Percentiles rank a stretch among this genome's conserved stretches.
These are phyloP conservation scores for Gastroboletus turbinatus DNA, from an alignment of 1,284 basidiomycete genomes.

Conservation along the genomic window DNA sequence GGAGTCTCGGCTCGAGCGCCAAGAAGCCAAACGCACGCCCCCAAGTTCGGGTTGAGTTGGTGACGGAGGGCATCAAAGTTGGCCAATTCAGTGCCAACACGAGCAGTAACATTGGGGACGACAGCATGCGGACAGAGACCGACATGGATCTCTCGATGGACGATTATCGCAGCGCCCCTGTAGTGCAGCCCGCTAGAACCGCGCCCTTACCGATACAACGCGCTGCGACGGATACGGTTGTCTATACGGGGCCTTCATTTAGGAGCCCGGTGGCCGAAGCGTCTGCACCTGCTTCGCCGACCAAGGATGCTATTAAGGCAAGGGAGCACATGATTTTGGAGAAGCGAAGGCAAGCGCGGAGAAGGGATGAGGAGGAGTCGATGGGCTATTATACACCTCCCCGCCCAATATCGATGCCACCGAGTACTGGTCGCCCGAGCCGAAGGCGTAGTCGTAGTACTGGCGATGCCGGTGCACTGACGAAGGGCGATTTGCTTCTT, in stretches of 20 bases:
- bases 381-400: conserved; percentile 37
- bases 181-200: background rate
- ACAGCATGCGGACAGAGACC: conserved; percentile 43
- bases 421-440: conserved; percentile 49
- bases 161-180: conserved; percentile 19
- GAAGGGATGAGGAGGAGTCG: conserved; percentile 49
- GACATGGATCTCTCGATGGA: conserved; percentile 30
- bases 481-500: conserved; percentile 39
- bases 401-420: conserved; percentile 23
- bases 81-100: conserved; percentile 29
- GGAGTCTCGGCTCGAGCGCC: conserved; percentile 32
- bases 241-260: conserved; percentile 33
- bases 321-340: conserved; percentile 73
- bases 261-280: conserved; percentile 26
- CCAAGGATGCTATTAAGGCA: conserved; percentile 62
- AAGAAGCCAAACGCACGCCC: conserved; percentile 8
- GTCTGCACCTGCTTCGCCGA: conserved; percentile 39
- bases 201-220: conserved; percentile 40
- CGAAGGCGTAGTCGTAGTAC: conserved; percentile 72
- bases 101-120: conserved; percentile 34
- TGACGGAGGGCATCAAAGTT: conserved; percentile 36
- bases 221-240: conserved; percentile 46
- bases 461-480: conserved; percentile 56
- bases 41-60: conserved; percentile 28
- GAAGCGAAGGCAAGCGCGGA: conserved; percentile 64